Base-by-base conservation (phyloP, 306 rosid species). In the Oemleria cerasiformis region DNA sequence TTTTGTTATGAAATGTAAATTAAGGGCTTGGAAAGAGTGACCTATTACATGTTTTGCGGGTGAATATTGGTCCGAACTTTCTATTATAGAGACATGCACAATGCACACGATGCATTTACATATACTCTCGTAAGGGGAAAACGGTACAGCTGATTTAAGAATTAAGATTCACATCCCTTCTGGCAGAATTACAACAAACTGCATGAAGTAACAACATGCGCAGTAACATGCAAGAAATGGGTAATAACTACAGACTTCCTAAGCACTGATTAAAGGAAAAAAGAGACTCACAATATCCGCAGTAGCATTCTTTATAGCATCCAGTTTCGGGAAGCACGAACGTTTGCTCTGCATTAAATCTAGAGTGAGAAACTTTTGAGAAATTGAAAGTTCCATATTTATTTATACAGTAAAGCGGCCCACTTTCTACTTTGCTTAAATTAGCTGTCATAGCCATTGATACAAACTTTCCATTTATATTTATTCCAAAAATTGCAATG, bases 211-310 rank as follows among this genome's bases (percentile, higher is more conserved):
- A 34, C 41, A 25, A 30, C 42, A 13, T 17, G 45, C 66, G 36
- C 21, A 30, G 58, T 34, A 53, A 58, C 42, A 38, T 2, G 8
- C 5, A 36, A 71, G 67, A 73, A 51, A 74, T 23, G 0, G 8
- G 54, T 8, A 41, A 25, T 36, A 11, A 48, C 38, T 60, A 53
- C 42, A 69, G 64, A 63, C 49, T 13, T 71, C 51, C 49, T 56
- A 34, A 57, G 38, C 76, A 68, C 12, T 53, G 7, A 21, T 5
- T 12, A 45, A 71, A 63, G 60, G 51, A 43, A n/a, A 82, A 72
- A 69, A n/a, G 7, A 49, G 77, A 84, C 99, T 95, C 82, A 95
- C 99, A 79, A 89, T 78, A 76, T 95, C 99, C 55, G 92, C 96
- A 1, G 97, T 78, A 50, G 97, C 91, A 80, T 86, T 82, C 77